Conservation (phyloP, 2,329 filamentous ascomycete species). For the Colletotrichum plurivorum region DNA sequence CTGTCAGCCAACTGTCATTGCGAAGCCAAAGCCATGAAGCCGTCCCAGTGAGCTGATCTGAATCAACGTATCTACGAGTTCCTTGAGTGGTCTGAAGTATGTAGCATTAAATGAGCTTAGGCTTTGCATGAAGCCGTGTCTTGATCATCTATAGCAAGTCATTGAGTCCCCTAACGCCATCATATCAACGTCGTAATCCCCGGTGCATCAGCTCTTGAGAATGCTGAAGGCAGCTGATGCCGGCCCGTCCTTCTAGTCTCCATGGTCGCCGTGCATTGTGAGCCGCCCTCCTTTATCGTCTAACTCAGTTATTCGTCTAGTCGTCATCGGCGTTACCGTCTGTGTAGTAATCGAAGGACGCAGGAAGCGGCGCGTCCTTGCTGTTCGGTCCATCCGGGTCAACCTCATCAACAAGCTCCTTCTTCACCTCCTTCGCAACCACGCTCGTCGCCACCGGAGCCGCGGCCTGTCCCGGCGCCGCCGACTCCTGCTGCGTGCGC, state of each 20-base stretch:
- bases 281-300: too few relatives aligned
- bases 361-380: slow-evolving; percentile 48
- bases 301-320: not conserved
- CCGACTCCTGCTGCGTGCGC: slow-evolving; percentile 45
- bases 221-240: too few relatives aligned
- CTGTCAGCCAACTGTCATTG: too few relatives aligned
- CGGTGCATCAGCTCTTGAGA: too few relatives aligned
- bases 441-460: slow-evolving; percentile 2
- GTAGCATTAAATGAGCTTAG: not conserved
- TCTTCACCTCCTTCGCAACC: slow-evolving; percentile 34
- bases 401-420: slow-evolving; percentile 39
- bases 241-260: too few relatives aligned
- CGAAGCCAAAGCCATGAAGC: too few relatives aligned
- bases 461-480: slow-evolving; percentile 1
- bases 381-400: slow-evolving; percentile 47
- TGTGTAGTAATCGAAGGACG: slow-evolving; percentile 53
- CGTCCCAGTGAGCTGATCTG: not conserved
- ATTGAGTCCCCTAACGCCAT: not conserved
- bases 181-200: too few relatives aligned
- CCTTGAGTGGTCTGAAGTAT: not conserved
- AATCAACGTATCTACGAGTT: not conserved
- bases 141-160: not conserved
- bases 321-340: slow-evolving; percentile 43
- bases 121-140: not conserved
- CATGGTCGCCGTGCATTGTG: too few relatives aligned